A percentile compares a stretch with the other conserved stretches of the same genome.
Conservation (phyloP, 495 filamentous ascomycete species). For the Hypoxylon intermedium region DNA sequence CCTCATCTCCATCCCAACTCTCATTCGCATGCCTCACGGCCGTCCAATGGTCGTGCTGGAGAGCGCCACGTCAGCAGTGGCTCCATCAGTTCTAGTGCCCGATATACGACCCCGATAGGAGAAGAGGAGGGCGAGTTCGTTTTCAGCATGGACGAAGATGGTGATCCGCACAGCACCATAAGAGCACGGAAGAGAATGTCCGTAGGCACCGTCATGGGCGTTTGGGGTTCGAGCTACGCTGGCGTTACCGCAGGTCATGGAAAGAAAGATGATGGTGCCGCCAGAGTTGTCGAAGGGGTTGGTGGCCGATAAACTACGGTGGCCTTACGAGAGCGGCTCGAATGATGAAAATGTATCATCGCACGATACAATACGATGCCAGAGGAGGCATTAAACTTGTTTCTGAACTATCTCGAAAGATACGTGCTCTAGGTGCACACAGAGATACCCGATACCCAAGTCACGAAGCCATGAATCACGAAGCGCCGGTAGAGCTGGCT, state of each 20-base stretch:
- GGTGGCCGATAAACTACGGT: conserved; percentile 34
- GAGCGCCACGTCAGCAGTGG: conserved; percentile 62
- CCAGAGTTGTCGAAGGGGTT: conserved; percentile 40
- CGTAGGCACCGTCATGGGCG: conserved; percentile 41
- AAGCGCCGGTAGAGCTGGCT: conserved; percentile 24
- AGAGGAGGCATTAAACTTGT: background rate
- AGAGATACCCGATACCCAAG: conserved; percentile 6
- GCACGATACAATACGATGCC: background rate
- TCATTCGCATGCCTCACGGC: conserved; percentile 30
- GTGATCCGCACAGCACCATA: conserved; percentile 57
- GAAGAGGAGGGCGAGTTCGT: conserved; percentile 77
- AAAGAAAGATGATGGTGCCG: conserved; percentile 40
- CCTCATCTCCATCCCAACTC: conserved; percentile 51
- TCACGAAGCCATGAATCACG: conserved; percentile 34
- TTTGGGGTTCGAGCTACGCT: conserved; percentile 49
- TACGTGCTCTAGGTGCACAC: conserved; percentile 11
- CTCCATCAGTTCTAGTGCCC: conserved; percentile 57
- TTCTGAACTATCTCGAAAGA: conserved; percentile 3
- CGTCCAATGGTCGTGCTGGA: conserved; percentile 43
- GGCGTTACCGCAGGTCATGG: conserved; percentile 42
- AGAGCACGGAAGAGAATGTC: conserved; percentile 53
- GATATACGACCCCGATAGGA: conserved; percentile 73
- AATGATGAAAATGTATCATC: conserved; percentile 16
- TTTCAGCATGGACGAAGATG: conserved; percentile 84
- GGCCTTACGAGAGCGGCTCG: background rate